A percentile compares a stretch with the other conserved stretches of the same genome.
Evolutionary conservation across 2,329 filamentous ascomycete genomes (phyloP).

Genomic region (Curvularia lunata): DNA sequence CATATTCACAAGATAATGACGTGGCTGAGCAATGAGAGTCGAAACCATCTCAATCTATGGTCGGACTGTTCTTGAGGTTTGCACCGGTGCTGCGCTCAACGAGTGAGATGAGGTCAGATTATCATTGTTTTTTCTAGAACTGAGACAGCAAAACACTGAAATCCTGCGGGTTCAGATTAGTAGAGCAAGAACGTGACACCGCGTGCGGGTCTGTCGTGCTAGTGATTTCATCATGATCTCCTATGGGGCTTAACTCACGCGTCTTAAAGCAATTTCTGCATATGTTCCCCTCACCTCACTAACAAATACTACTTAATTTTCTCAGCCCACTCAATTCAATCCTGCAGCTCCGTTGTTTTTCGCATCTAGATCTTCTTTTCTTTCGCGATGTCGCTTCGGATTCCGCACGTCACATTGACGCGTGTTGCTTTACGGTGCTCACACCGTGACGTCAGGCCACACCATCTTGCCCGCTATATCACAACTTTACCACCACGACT

Average conservation of each 20-base stretch:
- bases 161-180: not conserved
- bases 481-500: constrained; percentile 16
- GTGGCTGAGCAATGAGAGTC: not conserved
- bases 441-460: constrained; percentile 35
- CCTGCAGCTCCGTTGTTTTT: not conserved
- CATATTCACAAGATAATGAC: not conserved
- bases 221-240: constrained; percentile 20
- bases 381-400: constrained; percentile 11
- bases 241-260: not conserved
- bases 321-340: not conserved
- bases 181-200: constrained; percentile 12
- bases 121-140: not conserved
- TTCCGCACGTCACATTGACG: constrained; percentile 32
- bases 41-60: not conserved
- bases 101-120: not conserved
- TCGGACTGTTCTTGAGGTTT: no score
- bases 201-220: constrained; percentile 5
- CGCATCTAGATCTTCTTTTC: not conserved
- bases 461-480: constrained; percentile 24
- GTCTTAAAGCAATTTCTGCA: not conserved
- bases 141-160: not conserved
- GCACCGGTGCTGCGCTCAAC: not conserved
- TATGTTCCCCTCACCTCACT: not conserved
- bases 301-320: constrained; percentile 4
- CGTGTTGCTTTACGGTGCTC: constrained; percentile 20